A percentile compares a stretch with the other conserved stretches of the same genome.
Conservation (phyloP, 345 rosid species). For the Gossypium longicalyx region DNA sequence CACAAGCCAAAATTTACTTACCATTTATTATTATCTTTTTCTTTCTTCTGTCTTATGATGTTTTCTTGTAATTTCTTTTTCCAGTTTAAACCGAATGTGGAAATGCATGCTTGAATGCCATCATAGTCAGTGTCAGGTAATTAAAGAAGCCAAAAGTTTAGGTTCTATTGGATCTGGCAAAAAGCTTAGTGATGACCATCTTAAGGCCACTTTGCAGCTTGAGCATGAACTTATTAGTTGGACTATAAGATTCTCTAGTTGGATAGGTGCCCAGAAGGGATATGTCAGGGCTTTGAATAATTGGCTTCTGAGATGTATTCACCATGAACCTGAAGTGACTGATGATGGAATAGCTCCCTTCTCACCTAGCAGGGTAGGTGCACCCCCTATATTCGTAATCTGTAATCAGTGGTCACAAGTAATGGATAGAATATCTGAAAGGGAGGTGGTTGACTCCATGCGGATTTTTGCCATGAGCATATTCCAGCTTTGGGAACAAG, state of each 20-base stretch:
- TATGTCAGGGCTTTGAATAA: slow-evolving; percentile 66
- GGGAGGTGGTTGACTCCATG: slow-evolving; percentile 80
- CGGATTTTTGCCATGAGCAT: slow-evolving; percentile 54
- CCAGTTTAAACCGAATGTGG: slow-evolving; percentile 95
- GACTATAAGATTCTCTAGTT: slow-evolving; percentile 63
- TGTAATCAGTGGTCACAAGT: slow-evolving; percentile 96
- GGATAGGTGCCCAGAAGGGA: slow-evolving; percentile 80
- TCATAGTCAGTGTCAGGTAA: slow-evolving; percentile 62
- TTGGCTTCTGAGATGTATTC: slow-evolving; percentile 84
- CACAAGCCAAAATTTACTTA: not conserved
- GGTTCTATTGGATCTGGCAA: slow-evolving; percentile 58
- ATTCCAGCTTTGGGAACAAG: slow-evolving; percentile 78
- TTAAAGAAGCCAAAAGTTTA: slow-evolving; percentile 63
- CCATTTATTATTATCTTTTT: not conserved
- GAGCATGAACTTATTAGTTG: slow-evolving; percentile 75
- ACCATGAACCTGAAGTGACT: slow-evolving; percentile 87
- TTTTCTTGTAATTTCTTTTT: slow-evolving; percentile 18
- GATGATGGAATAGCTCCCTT: slow-evolving; percentile 77
- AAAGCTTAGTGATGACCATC: slow-evolving; percentile 60
- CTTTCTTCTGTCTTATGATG: not conserved
- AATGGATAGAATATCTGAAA: slow-evolving; percentile 71
- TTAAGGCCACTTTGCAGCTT: slow-evolving; percentile 60
- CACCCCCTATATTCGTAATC: slow-evolving; percentile 85
- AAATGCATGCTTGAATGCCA: slow-evolving; percentile 87
- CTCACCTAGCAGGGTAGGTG: slow-evolving; percentile 93